Evolutionary conservation across 129 eudicot species (phyloP).

Genomic region (Artemisia annua): DNA sequence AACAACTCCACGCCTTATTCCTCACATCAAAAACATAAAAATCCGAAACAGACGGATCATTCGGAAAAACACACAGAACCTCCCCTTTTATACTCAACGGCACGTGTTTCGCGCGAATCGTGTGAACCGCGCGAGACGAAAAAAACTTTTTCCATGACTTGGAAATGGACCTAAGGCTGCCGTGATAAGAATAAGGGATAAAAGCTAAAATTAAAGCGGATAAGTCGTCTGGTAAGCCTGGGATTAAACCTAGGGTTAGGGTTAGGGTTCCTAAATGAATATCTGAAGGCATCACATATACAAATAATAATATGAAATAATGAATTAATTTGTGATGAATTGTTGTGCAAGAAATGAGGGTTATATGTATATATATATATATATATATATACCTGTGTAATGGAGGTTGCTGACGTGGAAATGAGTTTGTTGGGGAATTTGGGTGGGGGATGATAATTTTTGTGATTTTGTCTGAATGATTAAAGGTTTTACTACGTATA

Average conservation of each 20-base stretch:
- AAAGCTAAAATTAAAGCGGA: conserved; percentile 61
- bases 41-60: conserved; percentile 70
- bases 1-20: conserved; percentile 63
- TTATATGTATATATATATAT: too few relatives aligned
- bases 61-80: conserved; percentile 72
- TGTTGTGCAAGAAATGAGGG: conserved; percentile 16
- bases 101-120: conserved; percentile 44
- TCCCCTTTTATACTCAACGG: conserved; percentile 34
- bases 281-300: conserved; percentile 29
- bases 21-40: conserved; percentile 75
- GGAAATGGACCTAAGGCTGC: conserved; percentile 56
- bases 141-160: conserved; percentile 73
- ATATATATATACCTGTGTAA: background rate
- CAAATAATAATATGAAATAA: too few relatives aligned
- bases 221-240: conserved; percentile 77
- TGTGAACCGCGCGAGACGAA: conserved; percentile 49
- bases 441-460: too few relatives aligned
- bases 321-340: too few relatives aligned
- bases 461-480: too few relatives aligned
- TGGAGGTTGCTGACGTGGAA: background rate
- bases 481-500: too few relatives aligned
- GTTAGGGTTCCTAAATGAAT: conserved; percentile 28
- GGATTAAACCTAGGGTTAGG: conserved; percentile 62
- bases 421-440: too few relatives aligned
- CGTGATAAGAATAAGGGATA: conserved; percentile 59